Evolutionary conservation across 306 rosid genomes (phyloP), one percentile per base, ranked within the genome.

Genomic region (Acmispon strigosus): DNA sequence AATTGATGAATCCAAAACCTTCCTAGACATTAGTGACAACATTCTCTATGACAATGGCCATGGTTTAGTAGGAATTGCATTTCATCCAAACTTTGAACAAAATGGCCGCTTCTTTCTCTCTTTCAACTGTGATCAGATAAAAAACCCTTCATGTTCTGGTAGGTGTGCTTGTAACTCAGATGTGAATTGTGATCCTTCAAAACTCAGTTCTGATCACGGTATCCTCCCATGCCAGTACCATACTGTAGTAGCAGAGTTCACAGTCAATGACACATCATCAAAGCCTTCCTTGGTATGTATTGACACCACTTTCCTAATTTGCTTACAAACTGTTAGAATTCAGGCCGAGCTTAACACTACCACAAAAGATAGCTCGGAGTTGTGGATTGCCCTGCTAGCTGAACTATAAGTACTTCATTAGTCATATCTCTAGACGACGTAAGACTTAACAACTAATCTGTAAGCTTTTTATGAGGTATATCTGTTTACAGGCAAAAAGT

Each of bases 121-220:
- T 3, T 82, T 51, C 64, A 53, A 43, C 36, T 82, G 86, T 41
- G 78, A 82, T 59, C 80, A 79, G 69, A 32, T 54, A 3, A 76
- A 65, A 47, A 69, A 62, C 44, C 80, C 72, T 24, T 45, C 69
- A 4, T 85, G 84, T 65, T 57, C 80, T 58, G 89, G 89, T 17
- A 85, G 84, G 59, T 85, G 89, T 79, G 75, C 86, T 37, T 85
- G 84, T 66, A 79, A 76, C 42, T 37, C 66, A 52, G 57, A 78
- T 15, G 81, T 71, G 47, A 74, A 70, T 10, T 85, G 81, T 62
- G 83, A 82, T 57, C 85, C 85, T 60, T 73, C 72, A 27, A 70
- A 79, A 70, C 41, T 73, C 8, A 42, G 45, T 15, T 14, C 82
- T 64, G 80, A 73, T 54, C 19, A 32, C 66, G 79, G 65, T 12